These are phyloP conservation scores for Colletotrichum sp. DNA, from an alignment of 2,329 filamentous ascomycete species.

Conservation along the genomic window DNA sequence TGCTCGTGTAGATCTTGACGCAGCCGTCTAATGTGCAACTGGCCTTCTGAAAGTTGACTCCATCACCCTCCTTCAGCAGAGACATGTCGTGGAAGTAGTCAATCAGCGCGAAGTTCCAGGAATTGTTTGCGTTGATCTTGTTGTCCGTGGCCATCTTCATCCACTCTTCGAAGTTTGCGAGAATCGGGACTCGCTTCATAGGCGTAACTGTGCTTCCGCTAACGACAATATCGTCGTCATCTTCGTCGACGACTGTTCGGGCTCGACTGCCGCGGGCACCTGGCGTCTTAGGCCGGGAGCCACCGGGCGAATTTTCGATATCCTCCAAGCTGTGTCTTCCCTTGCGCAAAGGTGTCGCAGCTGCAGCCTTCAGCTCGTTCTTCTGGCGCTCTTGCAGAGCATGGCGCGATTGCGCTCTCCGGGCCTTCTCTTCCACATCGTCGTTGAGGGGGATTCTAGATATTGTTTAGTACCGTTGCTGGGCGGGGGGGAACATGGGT, in stretches of 20 bases:
- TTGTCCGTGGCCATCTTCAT: constrained; percentile 99
- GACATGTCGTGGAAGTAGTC: constrained; percentile 99
- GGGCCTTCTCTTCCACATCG: constrained; percentile 90
- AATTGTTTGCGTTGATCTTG: constrained; percentile 97
- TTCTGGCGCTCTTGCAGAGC: constrained; percentile 89
- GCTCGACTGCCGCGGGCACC: constrained; percentile 38
- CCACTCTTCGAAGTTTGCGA: constrained; percentile 99
- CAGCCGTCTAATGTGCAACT: constrained; percentile 97
- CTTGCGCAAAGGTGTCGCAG: constrained; percentile 72
- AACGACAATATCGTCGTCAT: constrained; percentile 68
- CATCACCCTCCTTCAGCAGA: constrained; percentile 91
- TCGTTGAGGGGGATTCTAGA: constrained; percentile 92
- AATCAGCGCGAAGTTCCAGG: constrained; percentile 99
- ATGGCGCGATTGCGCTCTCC: constrained; percentile 84
- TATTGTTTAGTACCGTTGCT: constrained; percentile 20
- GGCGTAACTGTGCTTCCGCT: constrained; percentile 83
- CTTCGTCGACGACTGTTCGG: constrained; percentile 48
- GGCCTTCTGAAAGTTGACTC: constrained; percentile 98
- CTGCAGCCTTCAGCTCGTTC: constrained; percentile 85
- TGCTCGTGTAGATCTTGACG: constrained; percentile 98
- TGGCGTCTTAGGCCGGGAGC: constrained; percentile 63
- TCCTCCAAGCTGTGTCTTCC: constrained; percentile 63
- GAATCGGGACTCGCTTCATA: constrained; percentile 92
- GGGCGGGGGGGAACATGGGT: background rate
- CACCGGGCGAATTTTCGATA: constrained; percentile 60